phyloP scores from a whole-genome alignment of 1,284 basidiomycete genomes.

The Puccinia sorghi region DNA sequence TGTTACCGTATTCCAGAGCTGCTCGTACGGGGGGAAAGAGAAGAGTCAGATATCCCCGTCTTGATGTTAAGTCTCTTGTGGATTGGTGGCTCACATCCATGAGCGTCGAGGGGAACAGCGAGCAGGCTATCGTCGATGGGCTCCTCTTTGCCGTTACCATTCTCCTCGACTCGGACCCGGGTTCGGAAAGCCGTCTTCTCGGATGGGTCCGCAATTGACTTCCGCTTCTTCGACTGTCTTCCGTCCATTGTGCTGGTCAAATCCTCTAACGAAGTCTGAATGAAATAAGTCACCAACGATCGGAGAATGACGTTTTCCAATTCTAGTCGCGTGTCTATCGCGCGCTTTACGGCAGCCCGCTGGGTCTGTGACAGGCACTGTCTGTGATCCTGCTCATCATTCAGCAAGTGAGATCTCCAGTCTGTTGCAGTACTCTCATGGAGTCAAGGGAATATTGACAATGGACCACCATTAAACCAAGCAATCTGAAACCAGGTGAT shows the following conservation, averaged over 20 bases:
- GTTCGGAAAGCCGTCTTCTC: slow-evolving; percentile 50
- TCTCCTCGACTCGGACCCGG: slow-evolving; percentile 33
- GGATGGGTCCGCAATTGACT: neutral
- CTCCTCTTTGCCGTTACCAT: neutral
- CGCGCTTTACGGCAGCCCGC: too few relatives aligned
- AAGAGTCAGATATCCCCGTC: neutral
- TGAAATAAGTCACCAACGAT: neutral
- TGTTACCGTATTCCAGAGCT: slow-evolving; percentile 57
- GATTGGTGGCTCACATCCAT: neutral
- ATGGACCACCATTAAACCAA: too few relatives aligned
- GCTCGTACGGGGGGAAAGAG: slow-evolving; percentile 35
- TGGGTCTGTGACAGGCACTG: too few relatives aligned
- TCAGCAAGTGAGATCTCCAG: too few relatives aligned
- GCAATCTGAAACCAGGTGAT: too few relatives aligned
- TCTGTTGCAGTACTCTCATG: too few relatives aligned
- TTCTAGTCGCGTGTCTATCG: slow-evolving; percentile 51
- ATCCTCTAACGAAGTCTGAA: too few relatives aligned
- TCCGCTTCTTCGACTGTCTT: slow-evolving; percentile 3
- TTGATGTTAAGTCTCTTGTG: too few relatives aligned
- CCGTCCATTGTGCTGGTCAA: neutral
- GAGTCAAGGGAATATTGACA: too few relatives aligned
- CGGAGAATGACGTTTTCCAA: neutral
- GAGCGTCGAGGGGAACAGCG: neutral
- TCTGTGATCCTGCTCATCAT: too few relatives aligned
- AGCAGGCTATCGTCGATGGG: neutral